phyloP scores from a whole-genome alignment of 805 yeast genomes.

The Kazachstania viticola region DNA sequence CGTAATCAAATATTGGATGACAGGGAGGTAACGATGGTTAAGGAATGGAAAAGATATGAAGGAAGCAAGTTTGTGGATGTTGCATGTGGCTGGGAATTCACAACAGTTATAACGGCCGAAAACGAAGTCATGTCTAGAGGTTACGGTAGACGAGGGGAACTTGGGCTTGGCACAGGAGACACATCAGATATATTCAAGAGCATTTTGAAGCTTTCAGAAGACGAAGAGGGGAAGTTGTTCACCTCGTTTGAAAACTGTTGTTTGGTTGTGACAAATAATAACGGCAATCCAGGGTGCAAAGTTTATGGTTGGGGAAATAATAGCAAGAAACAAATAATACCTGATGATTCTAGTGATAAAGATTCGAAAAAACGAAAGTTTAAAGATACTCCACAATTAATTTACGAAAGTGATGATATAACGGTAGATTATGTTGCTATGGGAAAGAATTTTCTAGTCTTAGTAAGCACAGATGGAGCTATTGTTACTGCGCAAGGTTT shows the following conservation, averaged over 20 bases:
- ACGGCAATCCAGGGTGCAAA: constrained; percentile 20
- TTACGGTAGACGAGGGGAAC: constrained; percentile 58
- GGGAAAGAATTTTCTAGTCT: constrained; percentile 21
- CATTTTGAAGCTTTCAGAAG: constrained; percentile 6
- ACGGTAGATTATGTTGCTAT: constrained; percentile 11
- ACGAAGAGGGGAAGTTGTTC: constrained; percentile 6
- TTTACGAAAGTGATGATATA: constrained; percentile 5
- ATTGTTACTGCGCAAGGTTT: constrained; percentile 9
- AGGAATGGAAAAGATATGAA: constrained; percentile 24
- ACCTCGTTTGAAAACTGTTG: constrained; percentile 33
- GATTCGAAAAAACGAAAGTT: constrained; percentile 13
- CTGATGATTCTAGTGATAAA: no score
- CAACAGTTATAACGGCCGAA: constrained; percentile 35
- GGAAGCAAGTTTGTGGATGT: constrained; percentile 23
- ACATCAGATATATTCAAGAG: constrained; percentile 1
- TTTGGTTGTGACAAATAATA: constrained; percentile 58
- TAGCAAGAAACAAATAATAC: constrained; percentile 36
- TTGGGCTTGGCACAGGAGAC: constrained; percentile 39
- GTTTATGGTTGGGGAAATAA: constrained; percentile 41
- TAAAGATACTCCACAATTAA: constrained; percentile 9
- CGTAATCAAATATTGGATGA: constrained; percentile 34
- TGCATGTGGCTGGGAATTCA: constrained; percentile 75
- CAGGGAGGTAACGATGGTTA: not conserved
- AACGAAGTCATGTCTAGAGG: constrained; percentile 46
- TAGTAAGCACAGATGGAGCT: constrained; percentile 8